Conservation (phyloP, 2,329 filamentous ascomycete species). For the Ophiobolus disseminans region DNA sequence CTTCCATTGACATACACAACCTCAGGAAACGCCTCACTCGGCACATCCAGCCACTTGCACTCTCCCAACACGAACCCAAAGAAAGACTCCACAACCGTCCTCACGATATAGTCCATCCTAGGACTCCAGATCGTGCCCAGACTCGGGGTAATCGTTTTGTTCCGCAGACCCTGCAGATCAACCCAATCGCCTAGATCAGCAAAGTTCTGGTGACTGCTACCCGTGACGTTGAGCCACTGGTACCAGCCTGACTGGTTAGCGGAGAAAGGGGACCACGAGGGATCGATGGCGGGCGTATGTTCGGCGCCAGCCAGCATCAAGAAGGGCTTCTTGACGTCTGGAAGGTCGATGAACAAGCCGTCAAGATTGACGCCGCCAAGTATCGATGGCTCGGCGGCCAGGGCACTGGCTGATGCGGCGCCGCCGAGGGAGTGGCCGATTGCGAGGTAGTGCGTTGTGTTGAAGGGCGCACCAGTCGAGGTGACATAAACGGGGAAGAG, state of each 20-base stretch:
- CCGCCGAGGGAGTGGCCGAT: constrained; percentile 32
- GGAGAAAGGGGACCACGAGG: constrained; percentile 27
- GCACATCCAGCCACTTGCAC: constrained; percentile 6
- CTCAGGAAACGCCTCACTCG: not conserved
- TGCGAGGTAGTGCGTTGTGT: constrained; percentile 18
- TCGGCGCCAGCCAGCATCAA: constrained; percentile 24
- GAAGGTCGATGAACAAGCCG: constrained; percentile 21
- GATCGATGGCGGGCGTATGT: constrained; percentile 21
- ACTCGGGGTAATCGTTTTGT: constrained; percentile 15
- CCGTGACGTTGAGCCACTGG: constrained; percentile 25
- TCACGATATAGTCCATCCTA: constrained; percentile 27
- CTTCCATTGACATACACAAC: not conserved
- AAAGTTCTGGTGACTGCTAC: constrained; percentile 27
- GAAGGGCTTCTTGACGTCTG: constrained; percentile 25
- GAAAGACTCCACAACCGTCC: constrained; percentile 16
- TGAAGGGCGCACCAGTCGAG: constrained; percentile 13
- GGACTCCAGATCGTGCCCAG: constrained; percentile 22
- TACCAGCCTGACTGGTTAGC: constrained; percentile 30
- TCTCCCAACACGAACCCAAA: constrained; percentile 21
- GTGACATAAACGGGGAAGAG: constrained; percentile 14
- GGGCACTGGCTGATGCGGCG: constrained; percentile 18
- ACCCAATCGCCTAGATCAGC: constrained; percentile 32
- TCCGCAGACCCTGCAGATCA: constrained; percentile 25
- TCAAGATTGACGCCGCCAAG: constrained; percentile 28
- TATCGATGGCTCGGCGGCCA: constrained; percentile 12